Conservation (phyloP, 1,284 basidiomycete genomes). For the Abortiporus biennis region DNA sequence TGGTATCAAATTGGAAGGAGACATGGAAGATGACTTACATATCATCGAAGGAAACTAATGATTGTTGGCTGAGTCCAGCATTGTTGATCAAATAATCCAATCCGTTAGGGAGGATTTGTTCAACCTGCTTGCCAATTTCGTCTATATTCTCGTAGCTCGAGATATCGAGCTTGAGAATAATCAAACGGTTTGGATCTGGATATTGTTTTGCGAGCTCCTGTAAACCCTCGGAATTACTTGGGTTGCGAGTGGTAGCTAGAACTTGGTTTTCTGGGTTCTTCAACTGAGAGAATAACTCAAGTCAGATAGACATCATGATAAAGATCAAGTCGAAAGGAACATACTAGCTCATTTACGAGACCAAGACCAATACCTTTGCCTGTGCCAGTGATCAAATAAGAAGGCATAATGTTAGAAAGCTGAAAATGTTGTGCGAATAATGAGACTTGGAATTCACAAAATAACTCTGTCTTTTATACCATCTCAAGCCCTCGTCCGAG, state of each 20-base stretch:
- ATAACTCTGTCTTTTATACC: no score
- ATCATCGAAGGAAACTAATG: background rate
- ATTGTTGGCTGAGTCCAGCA: background rate
- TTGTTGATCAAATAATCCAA: background rate
- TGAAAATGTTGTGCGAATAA: no score
- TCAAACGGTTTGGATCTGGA: background rate
- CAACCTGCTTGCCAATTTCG: background rate
- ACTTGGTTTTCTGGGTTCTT: background rate
- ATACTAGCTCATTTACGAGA: background rate
- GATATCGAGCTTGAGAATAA: background rate
- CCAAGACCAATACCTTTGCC: constrained; percentile 4
- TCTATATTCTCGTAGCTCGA: background rate
- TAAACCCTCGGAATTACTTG: background rate
- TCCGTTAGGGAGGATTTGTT: background rate
- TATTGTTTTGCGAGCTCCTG: background rate
- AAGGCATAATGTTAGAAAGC: background rate
- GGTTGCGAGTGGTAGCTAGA: background rate
- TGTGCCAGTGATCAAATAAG: constrained; percentile 1
- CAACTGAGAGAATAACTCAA: background rate
- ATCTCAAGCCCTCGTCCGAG: no score
- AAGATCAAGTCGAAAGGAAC: background rate
- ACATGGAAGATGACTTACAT: background rate
- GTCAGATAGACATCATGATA: background rate
- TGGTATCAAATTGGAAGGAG: background rate
- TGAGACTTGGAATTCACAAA: no score